A percentile compares a stretch with the other conserved stretches of the same genome.
Evolutionary conservation across 2,329 filamentous ascomycete species (phyloP).

Genomic region (Penicillium sp.): DNA sequence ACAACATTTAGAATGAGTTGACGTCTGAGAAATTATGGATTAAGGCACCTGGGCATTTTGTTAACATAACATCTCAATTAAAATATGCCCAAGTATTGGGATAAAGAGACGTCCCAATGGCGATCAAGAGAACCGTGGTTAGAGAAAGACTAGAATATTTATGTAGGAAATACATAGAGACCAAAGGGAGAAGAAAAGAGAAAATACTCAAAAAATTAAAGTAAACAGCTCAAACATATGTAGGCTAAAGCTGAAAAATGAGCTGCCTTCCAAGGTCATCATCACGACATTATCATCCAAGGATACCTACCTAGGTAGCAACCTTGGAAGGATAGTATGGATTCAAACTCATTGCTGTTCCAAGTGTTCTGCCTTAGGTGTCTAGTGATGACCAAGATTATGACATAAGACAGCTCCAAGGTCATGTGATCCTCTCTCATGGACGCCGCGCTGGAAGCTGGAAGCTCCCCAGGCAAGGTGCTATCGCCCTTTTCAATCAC

Average conservation of each 20-base stretch:
- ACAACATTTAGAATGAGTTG: not conserved
- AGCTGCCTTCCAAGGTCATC: not conserved
- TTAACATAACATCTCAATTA: not conserved
- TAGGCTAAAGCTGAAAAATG: not conserved
- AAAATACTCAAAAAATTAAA: no score
- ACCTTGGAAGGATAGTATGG: no score
- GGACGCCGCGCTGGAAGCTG: slow-evolving; percentile 26
- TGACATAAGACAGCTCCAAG: slow-evolving; percentile 17
- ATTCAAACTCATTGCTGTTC: no score
- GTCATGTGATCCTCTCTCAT: slow-evolving; percentile 25
- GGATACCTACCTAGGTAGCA: no score
- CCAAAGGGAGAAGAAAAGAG: not conserved
- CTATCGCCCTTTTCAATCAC: slow-evolving; percentile 18
- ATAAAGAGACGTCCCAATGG: not conserved
- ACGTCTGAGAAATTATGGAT: not conserved
- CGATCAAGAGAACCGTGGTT: not conserved
- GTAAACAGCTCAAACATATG: not conserved
- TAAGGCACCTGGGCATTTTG: not conserved
- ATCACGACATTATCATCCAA: not conserved
- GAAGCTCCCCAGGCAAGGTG: slow-evolving; percentile 32
- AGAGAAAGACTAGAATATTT: no score
- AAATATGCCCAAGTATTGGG: not conserved
- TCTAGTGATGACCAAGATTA: slow-evolving; percentile 9
- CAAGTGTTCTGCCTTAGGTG: slow-evolving; percentile 2
- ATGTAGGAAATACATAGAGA: not conserved